Evolutionary conservation across 23 red algal species (phyloP).

Genomic region (Gracilaria vermiculophylla): DNA sequence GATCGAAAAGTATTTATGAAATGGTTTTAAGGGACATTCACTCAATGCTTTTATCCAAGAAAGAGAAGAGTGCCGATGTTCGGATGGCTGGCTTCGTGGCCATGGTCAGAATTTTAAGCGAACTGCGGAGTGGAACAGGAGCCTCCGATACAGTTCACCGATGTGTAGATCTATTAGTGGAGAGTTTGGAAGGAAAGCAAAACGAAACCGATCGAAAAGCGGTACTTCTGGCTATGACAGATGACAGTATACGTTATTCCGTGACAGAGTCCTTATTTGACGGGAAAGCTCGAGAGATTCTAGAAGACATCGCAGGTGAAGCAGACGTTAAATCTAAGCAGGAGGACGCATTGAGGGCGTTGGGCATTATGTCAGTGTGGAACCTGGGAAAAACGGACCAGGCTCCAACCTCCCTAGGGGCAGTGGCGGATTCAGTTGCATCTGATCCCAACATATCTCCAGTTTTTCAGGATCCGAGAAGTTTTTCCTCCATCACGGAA

Average conservation of each 20-base stretch:
- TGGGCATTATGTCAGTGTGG: slow-evolving; percentile 9
- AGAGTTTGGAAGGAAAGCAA: slow-evolving; percentile 1
- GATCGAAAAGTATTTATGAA: not conserved
- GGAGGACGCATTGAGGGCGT: slow-evolving; percentile 16
- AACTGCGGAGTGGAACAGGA: not conserved
- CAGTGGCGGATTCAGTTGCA: not conserved
- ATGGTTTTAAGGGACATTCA: not conserved
- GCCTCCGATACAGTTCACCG: not conserved
- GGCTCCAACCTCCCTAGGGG: not conserved
- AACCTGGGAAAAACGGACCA: not conserved
- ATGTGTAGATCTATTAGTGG: not conserved
- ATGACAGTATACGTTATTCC: not conserved
- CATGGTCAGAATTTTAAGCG: not conserved
- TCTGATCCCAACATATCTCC: slow-evolving; percentile 19
- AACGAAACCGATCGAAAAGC: slow-evolving; percentile 5
- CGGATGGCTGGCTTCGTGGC: not conserved
- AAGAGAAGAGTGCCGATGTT: slow-evolving; percentile 44
- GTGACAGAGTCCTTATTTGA: not conserved
- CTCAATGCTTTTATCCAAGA: slow-evolving; percentile 22
- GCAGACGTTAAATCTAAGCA: slow-evolving; percentile 11
- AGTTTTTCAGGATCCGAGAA: slow-evolving; percentile 28
- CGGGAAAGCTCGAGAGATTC: not conserved
- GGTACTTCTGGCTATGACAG: not conserved
- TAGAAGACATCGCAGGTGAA: not conserved
- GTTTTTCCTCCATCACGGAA: not conserved